Base-by-base conservation (phyloP, 139 green algal species). In the Coelastrella sp. region DNA sequence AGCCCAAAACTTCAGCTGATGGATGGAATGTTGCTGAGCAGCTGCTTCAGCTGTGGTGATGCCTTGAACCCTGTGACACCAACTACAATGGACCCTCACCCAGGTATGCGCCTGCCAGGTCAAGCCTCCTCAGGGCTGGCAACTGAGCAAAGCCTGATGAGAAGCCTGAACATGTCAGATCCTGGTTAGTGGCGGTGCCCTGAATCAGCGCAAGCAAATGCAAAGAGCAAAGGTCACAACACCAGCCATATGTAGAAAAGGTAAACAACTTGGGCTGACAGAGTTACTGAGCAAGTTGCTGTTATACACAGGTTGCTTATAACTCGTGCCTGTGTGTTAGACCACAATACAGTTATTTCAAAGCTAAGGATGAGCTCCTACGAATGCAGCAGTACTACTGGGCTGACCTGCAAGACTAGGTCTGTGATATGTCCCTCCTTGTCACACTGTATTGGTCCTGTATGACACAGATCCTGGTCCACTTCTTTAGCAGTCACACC, bases 371-470 rank as follows among this genome's bases (percentile, higher is more conserved):
- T 49, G 35, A 22, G 15, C 63, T 70, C 12, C 6, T 6, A 70
- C 5, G 3, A 70, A 17, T 70, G 63, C 63, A 70, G 68, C 68
- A 27, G 4, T 25, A 76, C 35, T 49, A 49, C 1, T 49, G 35
- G 35, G 7, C 68, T 27, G 8, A 76, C 68, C 68, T 88, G 84
- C 84, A 88, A 68, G 7, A 88, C 84, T 20, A 88, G 61, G 68
- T 88, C 84, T 24, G 84, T 88, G 84, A 88, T 88, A 49, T 81
- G 84, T 19, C 84, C 84, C 11, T 49, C 63, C n/a, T 12, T 81
- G 61, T 88, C 84, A 80, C 84, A 88, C 10, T 80, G 84, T n/a
- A 88, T 73, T 12, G 84, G 20, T 19, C 84, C 68, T 57, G 61
- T 73, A 57, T 88, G 84, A 35, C 84, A 88, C 49, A 88, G 49